Conservation (phyloP, 1,284 basidiomycete genomes). For the Pseudomicrostroma phylloplanum region DNA sequence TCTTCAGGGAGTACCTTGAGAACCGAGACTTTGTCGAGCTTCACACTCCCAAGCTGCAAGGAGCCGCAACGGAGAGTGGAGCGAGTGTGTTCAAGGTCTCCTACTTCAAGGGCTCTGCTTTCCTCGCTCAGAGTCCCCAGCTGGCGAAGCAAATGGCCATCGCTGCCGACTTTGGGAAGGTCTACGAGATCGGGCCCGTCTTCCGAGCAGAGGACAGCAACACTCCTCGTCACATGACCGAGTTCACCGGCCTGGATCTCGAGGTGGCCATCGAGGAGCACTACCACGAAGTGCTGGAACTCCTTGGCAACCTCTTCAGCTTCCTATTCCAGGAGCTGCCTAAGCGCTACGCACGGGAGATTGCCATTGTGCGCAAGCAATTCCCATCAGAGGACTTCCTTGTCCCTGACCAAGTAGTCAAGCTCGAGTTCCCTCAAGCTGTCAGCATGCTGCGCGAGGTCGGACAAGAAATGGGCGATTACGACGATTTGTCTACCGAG, state of each 20-base stretch:
- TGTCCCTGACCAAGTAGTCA: conserved; percentile 43
- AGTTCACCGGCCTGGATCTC: conserved; percentile 97
- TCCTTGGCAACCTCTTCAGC: conserved; percentile 46
- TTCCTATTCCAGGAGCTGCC: conserved; percentile 50
- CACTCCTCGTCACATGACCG: conserved; percentile 95
- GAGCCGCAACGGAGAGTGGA: conserved; percentile 91
- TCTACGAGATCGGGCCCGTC: conserved; percentile 88
- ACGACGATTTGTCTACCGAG: conserved; percentile 48
- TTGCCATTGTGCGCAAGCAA: conserved; percentile 73
- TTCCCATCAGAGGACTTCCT: conserved; percentile 65
- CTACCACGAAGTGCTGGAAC: conserved; percentile 68
- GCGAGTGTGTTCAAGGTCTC: conserved; percentile 95
- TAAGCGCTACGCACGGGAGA: conserved; percentile 69
- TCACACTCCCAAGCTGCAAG: conserved; percentile 94
- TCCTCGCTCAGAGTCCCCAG: conserved; percentile 92
- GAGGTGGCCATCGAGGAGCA: conserved; percentile 98
- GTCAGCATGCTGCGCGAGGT: conserved; percentile 43
- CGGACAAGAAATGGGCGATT: conserved; percentile 42
- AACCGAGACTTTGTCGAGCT: conserved; percentile 80
- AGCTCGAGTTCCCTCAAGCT: conserved; percentile 44
- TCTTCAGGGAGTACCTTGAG: conserved; percentile 82
- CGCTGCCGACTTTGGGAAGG: conserved; percentile 92
- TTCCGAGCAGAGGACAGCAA: conserved; percentile 98
- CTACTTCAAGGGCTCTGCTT: conserved; percentile 96
- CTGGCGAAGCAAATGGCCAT: conserved; percentile 99